Percentiles rank a stretch among this genome's conserved stretches.
These are phyloP conservation scores for Talaromyces atroroseus DNA, from an alignment of 2,329 filamentous ascomycete genomes.

Conservation along the genomic window DNA sequence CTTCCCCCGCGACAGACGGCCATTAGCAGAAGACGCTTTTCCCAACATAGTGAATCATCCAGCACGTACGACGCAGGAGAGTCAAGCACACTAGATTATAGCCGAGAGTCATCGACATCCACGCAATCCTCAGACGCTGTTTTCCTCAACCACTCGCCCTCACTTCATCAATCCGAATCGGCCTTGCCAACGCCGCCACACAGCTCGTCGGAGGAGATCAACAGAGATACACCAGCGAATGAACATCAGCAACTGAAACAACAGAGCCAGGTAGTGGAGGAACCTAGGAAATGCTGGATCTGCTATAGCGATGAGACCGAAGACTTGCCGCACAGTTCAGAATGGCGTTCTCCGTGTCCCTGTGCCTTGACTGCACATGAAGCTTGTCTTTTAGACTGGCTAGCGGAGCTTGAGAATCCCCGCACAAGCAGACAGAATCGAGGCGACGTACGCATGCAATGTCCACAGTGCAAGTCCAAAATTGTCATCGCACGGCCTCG, in stretches of 20 bases:
- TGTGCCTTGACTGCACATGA: slow-evolving; percentile 91
- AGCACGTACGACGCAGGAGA: slow-evolving; percentile 4
- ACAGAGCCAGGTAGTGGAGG: slow-evolving; percentile 15
- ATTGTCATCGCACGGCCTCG: slow-evolving; percentile 71
- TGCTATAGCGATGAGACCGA: slow-evolving; percentile 63
- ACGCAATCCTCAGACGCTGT: slow-evolving; percentile 2
- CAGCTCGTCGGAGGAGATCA: background rate
- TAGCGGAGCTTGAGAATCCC: slow-evolving; percentile 75
- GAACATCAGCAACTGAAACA: no score
- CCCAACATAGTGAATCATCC: slow-evolving; percentile 3
- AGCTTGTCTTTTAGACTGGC: slow-evolving; percentile 82
- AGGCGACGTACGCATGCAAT: slow-evolving; percentile 61
- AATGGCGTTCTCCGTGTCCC: slow-evolving; percentile 84
- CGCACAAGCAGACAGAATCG: slow-evolving; percentile 46
- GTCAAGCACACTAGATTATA: background rate
- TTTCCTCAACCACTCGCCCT: slow-evolving; percentile 6
- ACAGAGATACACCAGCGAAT: background rate
- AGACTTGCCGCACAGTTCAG: slow-evolving; percentile 52
- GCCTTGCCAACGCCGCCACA: slow-evolving; percentile 2
- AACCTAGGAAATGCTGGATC: slow-evolving; percentile 60
- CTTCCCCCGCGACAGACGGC: slow-evolving; percentile 10
- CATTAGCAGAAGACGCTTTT: slow-evolving; percentile 7
- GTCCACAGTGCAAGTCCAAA: slow-evolving; percentile 81
- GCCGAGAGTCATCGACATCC: background rate
- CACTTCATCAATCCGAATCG: background rate